Conservation (phyloP, 305 asterid genomes). For the Fraxinus platypoda region DNA sequence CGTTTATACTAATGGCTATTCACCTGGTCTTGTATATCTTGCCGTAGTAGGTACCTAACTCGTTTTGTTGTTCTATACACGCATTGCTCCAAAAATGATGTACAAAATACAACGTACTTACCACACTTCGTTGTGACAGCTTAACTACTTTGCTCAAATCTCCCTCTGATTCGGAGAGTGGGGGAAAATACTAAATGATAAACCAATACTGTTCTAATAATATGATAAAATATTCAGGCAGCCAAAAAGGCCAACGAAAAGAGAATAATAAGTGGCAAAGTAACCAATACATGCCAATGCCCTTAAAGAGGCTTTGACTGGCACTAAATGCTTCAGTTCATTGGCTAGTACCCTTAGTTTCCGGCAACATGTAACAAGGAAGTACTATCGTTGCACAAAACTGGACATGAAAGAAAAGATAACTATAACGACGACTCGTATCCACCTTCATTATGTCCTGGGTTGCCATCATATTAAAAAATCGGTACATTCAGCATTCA, state of each 20-base stretch:
- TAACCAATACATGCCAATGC: neutral
- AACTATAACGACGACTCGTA: neutral
- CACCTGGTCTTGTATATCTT: too few species aligned
- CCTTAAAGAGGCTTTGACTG: neutral
- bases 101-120: neutral
- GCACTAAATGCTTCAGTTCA: neutral
- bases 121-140: neutral
- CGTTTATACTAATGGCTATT: too few species aligned
- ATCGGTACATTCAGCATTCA: neutral
- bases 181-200: neutral
- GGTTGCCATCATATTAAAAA: neutral
- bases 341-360: neutral
- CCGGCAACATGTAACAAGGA: neutral
- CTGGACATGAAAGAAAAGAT: neutral
- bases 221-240: too few species aligned
- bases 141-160: neutral
- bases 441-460: neutral
- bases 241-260: too few species aligned
- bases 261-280: too few species aligned
- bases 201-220: too few species aligned
- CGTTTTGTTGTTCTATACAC: too few species aligned
- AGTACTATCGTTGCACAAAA: neutral
- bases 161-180: neutral
- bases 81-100: too few species aligned
- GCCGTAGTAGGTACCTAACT: too few species aligned